These are phyloP conservation scores for Ogataea neopini DNA, from an alignment of 805 yeast species.

Conservation along the genomic window DNA sequence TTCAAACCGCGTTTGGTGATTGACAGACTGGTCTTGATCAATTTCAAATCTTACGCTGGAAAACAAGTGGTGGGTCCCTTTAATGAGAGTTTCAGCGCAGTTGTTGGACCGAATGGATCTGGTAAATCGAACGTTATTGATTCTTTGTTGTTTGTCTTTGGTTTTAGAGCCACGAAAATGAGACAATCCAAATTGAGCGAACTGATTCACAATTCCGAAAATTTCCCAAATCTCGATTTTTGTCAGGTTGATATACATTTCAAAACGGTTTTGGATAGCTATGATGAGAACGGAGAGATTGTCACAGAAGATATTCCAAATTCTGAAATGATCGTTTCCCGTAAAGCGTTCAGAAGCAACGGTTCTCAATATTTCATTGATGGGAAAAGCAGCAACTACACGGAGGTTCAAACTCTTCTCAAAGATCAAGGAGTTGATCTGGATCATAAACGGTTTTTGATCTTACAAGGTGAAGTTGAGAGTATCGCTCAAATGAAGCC, in stretches of 20 bases:
- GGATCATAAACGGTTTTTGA: constrained; percentile 91
- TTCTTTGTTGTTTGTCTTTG: constrained; percentile 95
- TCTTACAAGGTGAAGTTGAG: constrained; percentile 97
- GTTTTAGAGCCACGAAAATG: constrained; percentile 95
- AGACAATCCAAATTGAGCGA: constrained; percentile 93
- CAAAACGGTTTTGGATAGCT: constrained; percentile 64
- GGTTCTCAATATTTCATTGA: constrained; percentile 79
- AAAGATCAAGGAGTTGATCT: constrained; percentile 86
- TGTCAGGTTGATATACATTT: constrained; percentile 94
- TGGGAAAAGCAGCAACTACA: constrained; percentile 65
- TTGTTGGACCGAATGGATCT: constrained; percentile 98
- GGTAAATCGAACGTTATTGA: constrained; percentile 98
- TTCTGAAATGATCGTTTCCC: constrained; percentile 67
- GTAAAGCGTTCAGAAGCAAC: constrained; percentile 78
- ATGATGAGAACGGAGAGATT: constrained; percentile 22
- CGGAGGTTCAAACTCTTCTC: constrained; percentile 73
- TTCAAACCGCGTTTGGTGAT: constrained; percentile 64
- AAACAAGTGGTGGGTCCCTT: constrained; percentile 92
- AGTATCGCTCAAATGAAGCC: constrained; percentile 98
- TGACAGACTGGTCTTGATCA: constrained; percentile 66
- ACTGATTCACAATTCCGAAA: constrained; percentile 86
- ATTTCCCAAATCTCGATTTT: constrained; percentile 59
- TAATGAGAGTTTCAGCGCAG: constrained; percentile 90
- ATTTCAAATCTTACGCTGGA: constrained; percentile 97
- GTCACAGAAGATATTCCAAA: constrained; percentile 49